These are phyloP conservation scores for Sordariomycetes sp. DNA, from an alignment of 2,329 filamentous ascomycete species.

Conservation along the genomic window DNA sequence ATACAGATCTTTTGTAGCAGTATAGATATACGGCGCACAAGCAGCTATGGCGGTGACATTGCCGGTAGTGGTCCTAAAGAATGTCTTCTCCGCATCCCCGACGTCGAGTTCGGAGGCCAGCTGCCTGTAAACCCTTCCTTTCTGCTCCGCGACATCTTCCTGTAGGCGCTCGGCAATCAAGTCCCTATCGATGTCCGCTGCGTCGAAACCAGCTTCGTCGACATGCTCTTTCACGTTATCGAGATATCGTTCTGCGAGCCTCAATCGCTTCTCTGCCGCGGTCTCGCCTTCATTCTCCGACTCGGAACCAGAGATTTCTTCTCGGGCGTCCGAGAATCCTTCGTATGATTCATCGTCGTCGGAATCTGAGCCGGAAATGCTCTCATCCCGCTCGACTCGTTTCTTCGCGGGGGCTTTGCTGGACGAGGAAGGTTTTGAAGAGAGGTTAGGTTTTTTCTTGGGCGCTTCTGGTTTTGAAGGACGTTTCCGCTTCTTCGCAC, in stretches of 20 bases:
- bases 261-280: slow-evolving; percentile 75
- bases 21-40: slow-evolving; percentile 75
- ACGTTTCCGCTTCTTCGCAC: slow-evolving; percentile 84
- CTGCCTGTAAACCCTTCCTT: slow-evolving; percentile 79
- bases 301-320: slow-evolving; percentile 32
- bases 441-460: slow-evolving; percentile 67
- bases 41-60: slow-evolving; percentile 72
- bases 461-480: slow-evolving; percentile 41
- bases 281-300: slow-evolving; percentile 70
- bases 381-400: slow-evolving; percentile 52
- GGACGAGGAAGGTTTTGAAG: slow-evolving; percentile 41
- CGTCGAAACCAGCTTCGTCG: slow-evolving; percentile 79
- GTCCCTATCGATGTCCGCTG: slow-evolving; percentile 86
- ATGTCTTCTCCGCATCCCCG: slow-evolving; percentile 53
- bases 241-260: slow-evolving; percentile 85
- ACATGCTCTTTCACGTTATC: slow-evolving; percentile 81
- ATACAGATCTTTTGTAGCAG: slow-evolving; percentile 74
- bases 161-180: slow-evolving; percentile 83
- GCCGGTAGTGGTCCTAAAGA: slow-evolving; percentile 72
- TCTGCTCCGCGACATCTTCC: slow-evolving; percentile 86
- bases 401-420: slow-evolving; percentile 47
- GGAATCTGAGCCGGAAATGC: slow-evolving; percentile 78
- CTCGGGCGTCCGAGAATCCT: slow-evolving; percentile 31
- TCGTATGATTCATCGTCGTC: slow-evolving; percentile 48
- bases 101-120: slow-evolving; percentile 69